Evolutionary conservation across 495 filamentous ascomycete genomes (phyloP).

Genomic region (Friedmanniomyces endolithicus): DNA sequence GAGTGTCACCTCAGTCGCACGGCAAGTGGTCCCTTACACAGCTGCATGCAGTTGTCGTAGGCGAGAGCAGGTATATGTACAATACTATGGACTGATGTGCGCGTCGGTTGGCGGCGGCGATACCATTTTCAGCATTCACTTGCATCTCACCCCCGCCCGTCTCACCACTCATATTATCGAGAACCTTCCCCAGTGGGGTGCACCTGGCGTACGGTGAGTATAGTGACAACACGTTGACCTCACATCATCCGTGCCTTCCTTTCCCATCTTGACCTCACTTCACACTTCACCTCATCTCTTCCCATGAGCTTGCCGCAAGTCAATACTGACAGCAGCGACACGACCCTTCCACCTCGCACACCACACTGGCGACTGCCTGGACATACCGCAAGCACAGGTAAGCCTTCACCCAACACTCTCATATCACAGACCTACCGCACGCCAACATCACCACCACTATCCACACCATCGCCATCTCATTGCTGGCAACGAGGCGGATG

Average conservation of each 20-base stretch:
- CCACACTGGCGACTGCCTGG: too few species aligned
- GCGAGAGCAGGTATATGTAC: not conserved
- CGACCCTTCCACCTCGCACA: too few species aligned
- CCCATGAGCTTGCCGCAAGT: too few species aligned
- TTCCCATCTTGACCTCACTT: not conserved
- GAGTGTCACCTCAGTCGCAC: not conserved
- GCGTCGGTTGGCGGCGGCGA: too few species aligned
- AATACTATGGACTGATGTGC: not conserved
- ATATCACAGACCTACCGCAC: too few species aligned
- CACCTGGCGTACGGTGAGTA: too few species aligned
- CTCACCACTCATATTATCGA: not conserved
- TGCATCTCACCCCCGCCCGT: not conserved
- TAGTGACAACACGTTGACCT: not conserved
- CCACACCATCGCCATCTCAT: not conserved
- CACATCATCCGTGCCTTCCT: not conserved
- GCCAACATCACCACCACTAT: not conserved
- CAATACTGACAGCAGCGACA: too few species aligned
- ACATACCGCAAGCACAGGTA: too few species aligned
- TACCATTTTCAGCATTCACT: not conserved
- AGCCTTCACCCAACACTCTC: too few species aligned
- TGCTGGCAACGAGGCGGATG: not conserved
- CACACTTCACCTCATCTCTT: too few species aligned
- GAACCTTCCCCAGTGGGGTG: not conserved
- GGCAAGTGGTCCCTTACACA: not conserved
- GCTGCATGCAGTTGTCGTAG: not conserved